Conservation (phyloP, 345 rosid genomes). For the Hibiscus tridactylites region DNA sequence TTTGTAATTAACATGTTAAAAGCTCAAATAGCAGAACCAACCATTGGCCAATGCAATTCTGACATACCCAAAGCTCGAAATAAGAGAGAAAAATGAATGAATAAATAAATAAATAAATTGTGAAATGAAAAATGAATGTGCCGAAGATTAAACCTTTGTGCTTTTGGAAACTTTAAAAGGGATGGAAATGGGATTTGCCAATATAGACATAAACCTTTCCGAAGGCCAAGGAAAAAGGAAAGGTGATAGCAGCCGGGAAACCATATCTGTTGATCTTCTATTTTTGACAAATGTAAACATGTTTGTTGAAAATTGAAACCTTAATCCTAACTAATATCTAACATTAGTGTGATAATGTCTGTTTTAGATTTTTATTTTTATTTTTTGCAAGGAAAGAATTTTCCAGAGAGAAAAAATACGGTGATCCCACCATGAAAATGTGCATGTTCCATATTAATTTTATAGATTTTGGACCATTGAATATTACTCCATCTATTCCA, state of each 20-base stretch:
- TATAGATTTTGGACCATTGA: too few relatives aligned
- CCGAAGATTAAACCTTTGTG: background rate
- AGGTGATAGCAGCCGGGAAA: background rate
- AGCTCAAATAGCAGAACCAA: background rate
- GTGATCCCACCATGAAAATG: too few relatives aligned
- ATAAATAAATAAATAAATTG: too few relatives aligned
- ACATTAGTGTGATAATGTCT: background rate
- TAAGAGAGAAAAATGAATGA: background rate
- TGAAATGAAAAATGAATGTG: background rate
- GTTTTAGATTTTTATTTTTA: background rate
- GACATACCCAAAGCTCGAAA: background rate
- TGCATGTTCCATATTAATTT: too few relatives aligned
- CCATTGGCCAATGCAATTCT: background rate
- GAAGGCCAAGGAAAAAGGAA: background rate
- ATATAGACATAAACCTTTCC: background rate
- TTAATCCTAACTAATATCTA: background rate
- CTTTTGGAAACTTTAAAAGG: background rate
- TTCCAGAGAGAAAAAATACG: too few relatives aligned
- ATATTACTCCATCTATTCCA: too few relatives aligned
- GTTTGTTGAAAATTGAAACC: slow-evolving; percentile 1
- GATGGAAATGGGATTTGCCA: background rate
- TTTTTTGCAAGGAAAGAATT: too few relatives aligned
- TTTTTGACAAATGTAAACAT: background rate
- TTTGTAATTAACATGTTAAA: background rate
- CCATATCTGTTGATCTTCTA: background rate